Percentiles rank a stretch among this genome's conserved stretches.
Conservation (phyloP, 768 basidiomycete genomes). For the Calocera viscosa region DNA sequence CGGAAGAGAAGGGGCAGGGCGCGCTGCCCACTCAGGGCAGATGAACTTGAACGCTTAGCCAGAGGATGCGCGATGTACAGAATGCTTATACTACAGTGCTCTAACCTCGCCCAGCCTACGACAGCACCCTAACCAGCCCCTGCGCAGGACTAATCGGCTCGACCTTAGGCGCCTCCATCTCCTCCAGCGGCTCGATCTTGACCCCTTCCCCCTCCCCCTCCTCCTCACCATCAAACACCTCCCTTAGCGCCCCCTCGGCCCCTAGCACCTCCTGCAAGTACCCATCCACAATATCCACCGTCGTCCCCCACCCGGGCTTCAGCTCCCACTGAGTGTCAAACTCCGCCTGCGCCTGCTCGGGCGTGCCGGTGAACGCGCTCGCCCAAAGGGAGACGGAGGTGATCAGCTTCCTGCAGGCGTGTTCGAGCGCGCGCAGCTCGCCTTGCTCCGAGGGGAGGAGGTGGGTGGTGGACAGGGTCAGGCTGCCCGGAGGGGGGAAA, state of each 20-base stretch:
- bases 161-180: slow-evolving; percentile 15
- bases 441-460: slow-evolving; percentile 3
- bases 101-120: slow-evolving; percentile 9
- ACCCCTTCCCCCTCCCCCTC: slow-evolving; percentile 12
- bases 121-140: not conserved
- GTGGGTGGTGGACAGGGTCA: slow-evolving; percentile 19
- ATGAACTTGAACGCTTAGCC: not conserved
- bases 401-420: slow-evolving; percentile 14
- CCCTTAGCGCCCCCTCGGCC: slow-evolving; percentile 18
- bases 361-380: not conserved
- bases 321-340: slow-evolving; percentile 12
- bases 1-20: not conserved
- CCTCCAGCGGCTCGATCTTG: slow-evolving; percentile 17
- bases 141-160: slow-evolving; percentile 4
- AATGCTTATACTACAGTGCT: slow-evolving; percentile 15
- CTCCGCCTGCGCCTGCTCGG: slow-evolving; percentile 15
- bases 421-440: slow-evolving; percentile 19
- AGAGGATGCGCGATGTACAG: not conserved
- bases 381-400: slow-evolving; percentile 11
- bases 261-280: slow-evolving; percentile 18
- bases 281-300: slow-evolving; percentile 9
- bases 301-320: slow-evolving; percentile 9
- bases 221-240: slow-evolving; percentile 12
- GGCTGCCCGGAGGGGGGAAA: slow-evolving; percentile 14
- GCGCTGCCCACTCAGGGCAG: too few relatives aligned